Evolutionary conservation across 192 early-diverging fungal species (phyloP), one percentile per base, ranked within the genome.

Genomic region (Umbelopsis sp.): DNA sequence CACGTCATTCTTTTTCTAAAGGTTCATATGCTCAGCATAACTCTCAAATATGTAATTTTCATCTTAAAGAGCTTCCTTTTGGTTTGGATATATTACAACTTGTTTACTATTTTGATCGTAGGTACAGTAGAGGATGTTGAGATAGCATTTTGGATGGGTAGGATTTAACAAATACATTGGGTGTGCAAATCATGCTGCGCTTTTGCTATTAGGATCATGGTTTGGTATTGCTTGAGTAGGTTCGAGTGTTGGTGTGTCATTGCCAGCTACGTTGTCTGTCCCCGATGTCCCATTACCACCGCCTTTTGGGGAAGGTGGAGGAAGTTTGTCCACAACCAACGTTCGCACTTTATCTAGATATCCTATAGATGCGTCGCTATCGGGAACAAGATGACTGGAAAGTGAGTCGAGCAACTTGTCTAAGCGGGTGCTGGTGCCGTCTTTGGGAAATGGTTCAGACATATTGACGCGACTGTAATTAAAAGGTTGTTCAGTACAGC

Each of bases 381-480:
- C 50, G 1, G 26, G 29, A 16, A 52, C 32, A 5, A 70, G 26
- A 25, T 70, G 69, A 3, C 1, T n/a, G 7, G 44, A 38, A 3
- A 74, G 51, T 2, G 72, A 67, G 0, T 24, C 66, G 14, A 74
- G 34, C 2, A 74, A 36, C 52, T 74, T 74, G 22, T 68, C 72
- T 31, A 74, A 12, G 10, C 72, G 72, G 17, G 25, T 89, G 68
- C 10, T 41, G 16, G 49, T 21, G 0, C 38, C 70, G 53, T 29
- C 52, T 53, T 59, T 53, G 20, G 41, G 53, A 54, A 51, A 56
- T 1, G 32, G 24, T 41, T 71, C 53, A 31, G 38, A 38, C 51
- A 71, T 51, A 29, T 71, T 54, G 7, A 71, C 53, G 29, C 70
- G 70, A 45, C 68, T 70, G 68, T 43, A 68, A 43, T 17, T 20